phyloP scores from a whole-genome alignment of 78 protist species.

The Dictyostelium intermedium region DNA sequence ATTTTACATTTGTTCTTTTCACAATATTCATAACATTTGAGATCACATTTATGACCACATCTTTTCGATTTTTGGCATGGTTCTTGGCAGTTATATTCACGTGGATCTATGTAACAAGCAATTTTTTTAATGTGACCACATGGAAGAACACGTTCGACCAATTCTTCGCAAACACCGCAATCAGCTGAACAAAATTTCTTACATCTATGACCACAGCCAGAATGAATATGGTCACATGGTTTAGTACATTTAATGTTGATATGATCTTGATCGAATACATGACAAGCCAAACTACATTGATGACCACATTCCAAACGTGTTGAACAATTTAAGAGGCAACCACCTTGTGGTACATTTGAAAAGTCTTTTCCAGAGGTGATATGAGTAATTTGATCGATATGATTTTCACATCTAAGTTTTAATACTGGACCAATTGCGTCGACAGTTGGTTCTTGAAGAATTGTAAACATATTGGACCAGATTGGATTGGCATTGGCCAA shows the following conservation, averaged over 20 bases:
- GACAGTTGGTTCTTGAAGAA: not conserved
- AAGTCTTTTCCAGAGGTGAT: constrained; percentile 44
- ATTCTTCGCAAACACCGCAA: constrained; percentile 3
- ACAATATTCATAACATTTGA: not conserved
- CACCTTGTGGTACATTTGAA: constrained; percentile 72
- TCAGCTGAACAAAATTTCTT: not conserved
- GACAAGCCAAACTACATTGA: constrained; percentile 76
- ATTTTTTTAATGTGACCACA: constrained; percentile 1
- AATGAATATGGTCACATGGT: not conserved
- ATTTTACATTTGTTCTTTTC: not conserved
- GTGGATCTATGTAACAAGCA: not conserved
- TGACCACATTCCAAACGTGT: constrained; percentile 74
- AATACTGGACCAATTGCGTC: not conserved
- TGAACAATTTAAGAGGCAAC: constrained; percentile 72
- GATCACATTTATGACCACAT: constrained; percentile 56
- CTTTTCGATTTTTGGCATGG: constrained; percentile 2
- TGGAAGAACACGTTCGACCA: not conserved
- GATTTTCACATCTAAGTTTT: constrained; percentile 23
- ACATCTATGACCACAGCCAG: constrained; percentile 31
- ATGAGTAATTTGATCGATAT: not conserved
- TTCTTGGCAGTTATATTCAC: not conserved
- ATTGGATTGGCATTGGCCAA: not conserved
- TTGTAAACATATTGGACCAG: constrained; percentile 19
- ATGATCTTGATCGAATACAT: constrained; percentile 52
- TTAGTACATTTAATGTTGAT: not conserved